Evolutionary conservation across 768 basidiomycete genomes (phyloP).

Genomic region (Cystofilobasidium bisporidii): DNA sequence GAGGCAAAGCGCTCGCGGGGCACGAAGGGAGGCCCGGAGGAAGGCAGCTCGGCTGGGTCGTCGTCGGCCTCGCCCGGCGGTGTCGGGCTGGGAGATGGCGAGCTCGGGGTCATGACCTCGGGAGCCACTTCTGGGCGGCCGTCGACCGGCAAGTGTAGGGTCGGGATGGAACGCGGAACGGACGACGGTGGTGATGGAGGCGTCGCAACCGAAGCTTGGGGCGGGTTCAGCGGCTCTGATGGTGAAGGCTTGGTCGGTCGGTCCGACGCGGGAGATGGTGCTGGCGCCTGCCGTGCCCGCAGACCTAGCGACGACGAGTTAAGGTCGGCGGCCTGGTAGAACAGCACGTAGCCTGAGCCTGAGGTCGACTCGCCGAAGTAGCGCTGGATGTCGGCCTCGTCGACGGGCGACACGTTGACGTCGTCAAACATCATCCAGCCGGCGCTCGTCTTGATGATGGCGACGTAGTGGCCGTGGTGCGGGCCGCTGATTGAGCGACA

Average conservation of each 20-base stretch:
- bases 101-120: not conserved
- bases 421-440: constrained; percentile 96
- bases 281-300: not conserved
- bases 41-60: not conserved
- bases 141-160: no score
- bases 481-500: constrained; percentile 61
- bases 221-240: not conserved
- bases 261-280: not conserved
- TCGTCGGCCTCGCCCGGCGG: not conserved
- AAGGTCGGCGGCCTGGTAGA: constrained; percentile 89
- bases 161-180: not conserved
- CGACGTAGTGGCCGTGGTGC: constrained; percentile 97
- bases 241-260: not conserved
- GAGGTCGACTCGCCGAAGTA: constrained; percentile 78
- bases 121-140: not conserved
- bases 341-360: constrained; percentile 90
- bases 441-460: constrained; percentile 70
- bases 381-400: constrained; percentile 78
- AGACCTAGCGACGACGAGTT: constrained; percentile 65
- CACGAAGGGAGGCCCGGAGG: not conserved
- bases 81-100: not conserved
- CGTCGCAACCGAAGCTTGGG: no score
- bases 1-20: constrained; percentile 5
- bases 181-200: not conserved
- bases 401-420: constrained; percentile 76